These are phyloP conservation scores for Capsicum chinense DNA, from an alignment of 257 asterid species.

Conservation along the genomic window DNA sequence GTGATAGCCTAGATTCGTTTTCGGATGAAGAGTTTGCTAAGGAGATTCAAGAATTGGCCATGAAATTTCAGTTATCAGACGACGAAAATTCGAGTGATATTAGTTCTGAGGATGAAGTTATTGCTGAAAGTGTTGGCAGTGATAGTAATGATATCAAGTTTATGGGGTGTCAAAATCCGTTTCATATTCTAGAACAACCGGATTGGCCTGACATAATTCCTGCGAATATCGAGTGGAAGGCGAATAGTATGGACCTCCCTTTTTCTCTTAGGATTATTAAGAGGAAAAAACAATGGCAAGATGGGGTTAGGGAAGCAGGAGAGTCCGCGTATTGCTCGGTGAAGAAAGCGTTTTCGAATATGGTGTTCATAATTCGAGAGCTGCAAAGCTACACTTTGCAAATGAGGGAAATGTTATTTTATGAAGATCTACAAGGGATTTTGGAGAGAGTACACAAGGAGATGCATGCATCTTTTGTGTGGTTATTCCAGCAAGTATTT, in stretches of 20 bases:
- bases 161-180: constrained; percentile 40
- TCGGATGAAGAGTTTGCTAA: constrained; percentile 85
- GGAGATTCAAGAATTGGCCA: constrained; percentile 55
- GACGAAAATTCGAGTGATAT: constrained; percentile 30
- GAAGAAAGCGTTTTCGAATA: constrained; percentile 84
- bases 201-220: constrained; percentile 58
- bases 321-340: constrained; percentile 79
- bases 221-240: constrained; percentile 67
- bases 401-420: constrained; percentile 71
- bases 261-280: constrained; percentile 79
- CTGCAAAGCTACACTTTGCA: constrained; percentile 75
- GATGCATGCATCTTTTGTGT: constrained; percentile 86
- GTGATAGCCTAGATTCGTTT: constrained; percentile 63
- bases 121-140: background rate
- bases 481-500: constrained; percentile 96
- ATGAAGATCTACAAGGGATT: constrained; percentile 85
- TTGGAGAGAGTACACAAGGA: constrained; percentile 76
- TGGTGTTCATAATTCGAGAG: constrained; percentile 95
- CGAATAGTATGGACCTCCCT: constrained; percentile 74
- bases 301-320: constrained; percentile 63
- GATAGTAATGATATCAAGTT: constrained; percentile 33
- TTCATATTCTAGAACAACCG: constrained; percentile 59
- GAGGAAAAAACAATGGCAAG: constrained; percentile 79
- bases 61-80: constrained; percentile 45
- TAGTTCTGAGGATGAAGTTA: constrained; percentile 13